A percentile compares a stretch with the other conserved stretches of the same genome.
These are phyloP conservation scores for Patellifolia procumbens DNA, from an alignment of 179 eudicot species.

Conservation along the genomic window DNA sequence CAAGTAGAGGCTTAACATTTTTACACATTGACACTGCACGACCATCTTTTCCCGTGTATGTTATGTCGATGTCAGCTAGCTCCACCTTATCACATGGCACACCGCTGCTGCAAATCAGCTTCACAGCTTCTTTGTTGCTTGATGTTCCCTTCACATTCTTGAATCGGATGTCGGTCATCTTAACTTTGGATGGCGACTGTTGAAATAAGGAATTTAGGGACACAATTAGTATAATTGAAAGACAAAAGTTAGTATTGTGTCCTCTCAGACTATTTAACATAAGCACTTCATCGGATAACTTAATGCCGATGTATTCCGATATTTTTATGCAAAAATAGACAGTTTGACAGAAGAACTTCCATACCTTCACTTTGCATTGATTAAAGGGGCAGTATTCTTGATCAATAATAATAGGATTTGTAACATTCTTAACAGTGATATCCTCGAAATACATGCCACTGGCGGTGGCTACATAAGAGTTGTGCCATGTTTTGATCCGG, in stretches of 20 bases:
- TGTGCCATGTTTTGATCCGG: slow-evolving; percentile 46
- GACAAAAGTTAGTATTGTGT: no score
- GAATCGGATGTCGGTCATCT: slow-evolving; percentile 31
- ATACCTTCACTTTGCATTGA: slow-evolving; percentile 37
- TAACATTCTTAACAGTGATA: slow-evolving; percentile 42
- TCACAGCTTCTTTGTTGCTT: slow-evolving; percentile 25
- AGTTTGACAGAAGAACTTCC: no score
- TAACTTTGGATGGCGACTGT: slow-evolving; percentile 35
- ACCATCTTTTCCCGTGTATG: slow-evolving; percentile 30
- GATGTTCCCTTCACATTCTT: slow-evolving; percentile 37
- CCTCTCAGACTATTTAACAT: no score
- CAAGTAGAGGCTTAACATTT: slow-evolving; percentile 28
- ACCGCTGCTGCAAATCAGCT: slow-evolving; percentile 33
- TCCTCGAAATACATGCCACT: slow-evolving; percentile 44
- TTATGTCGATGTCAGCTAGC: slow-evolving; percentile 35
- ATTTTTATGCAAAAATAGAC: no score
- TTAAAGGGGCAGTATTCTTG: slow-evolving; percentile 57
- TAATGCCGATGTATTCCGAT: no score
- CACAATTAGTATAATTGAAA: no score
- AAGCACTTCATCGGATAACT: no score
- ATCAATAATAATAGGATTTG: slow-evolving; percentile 48
- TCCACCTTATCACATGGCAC: slow-evolving; percentile 33
- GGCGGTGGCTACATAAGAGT: slow-evolving; percentile 17
- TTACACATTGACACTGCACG: slow-evolving; percentile 33
- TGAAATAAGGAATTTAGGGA: no score